Base-by-base conservation (phyloP, 75 land plant species). In the Sequoiadendron giganteum region DNA sequence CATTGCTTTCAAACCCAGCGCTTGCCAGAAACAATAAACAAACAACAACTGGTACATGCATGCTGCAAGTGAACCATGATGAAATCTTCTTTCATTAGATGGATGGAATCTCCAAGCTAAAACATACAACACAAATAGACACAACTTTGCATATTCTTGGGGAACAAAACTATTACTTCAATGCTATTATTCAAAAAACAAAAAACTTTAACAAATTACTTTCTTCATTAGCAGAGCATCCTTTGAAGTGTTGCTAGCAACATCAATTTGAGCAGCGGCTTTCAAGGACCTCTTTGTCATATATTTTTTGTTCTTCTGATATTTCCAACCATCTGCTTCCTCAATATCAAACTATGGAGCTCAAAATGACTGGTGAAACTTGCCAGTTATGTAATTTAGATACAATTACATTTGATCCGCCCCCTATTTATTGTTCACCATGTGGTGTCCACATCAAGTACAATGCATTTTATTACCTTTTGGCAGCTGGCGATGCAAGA, bases 31-130 rank as follows among this genome's bases (percentile, higher is more conserved):
- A 95, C 92, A 92, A 98, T 94, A 68, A 96, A 92, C 45, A 82
- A 43, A 88, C 96, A 94, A 86, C 99, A 98, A 86, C 95, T 97
- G n/a, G 92, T 90, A 91, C 99, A 98, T 11, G 95, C 89, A 89
- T 95, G 93, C 88, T 96, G 96, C 88, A 98, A 73, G 85, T 98
- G 98, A 84, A 98, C 99, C 97, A 98, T 95, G 21, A 96, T 98
- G 88, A 98, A 98, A 89, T 98, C 99, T 80, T 98, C 99, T 92
- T 95, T 98, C 99, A 98, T 96, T 28, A 94, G 95, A 86, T 73
- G 90, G 43, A 98, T 98, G 36, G 98, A 94, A 86, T 96, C 97
- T 36, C 99, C 98, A 90, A 98, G 94, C 99, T 98, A 93, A 39
- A 89, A 70, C 61, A 80, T 58, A 61, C 52, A 86, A 38, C 75